Evolutionary conservation across 768 basidiomycete species (phyloP).

Genomic region (Chalciporus sphaerocephalus): DNA sequence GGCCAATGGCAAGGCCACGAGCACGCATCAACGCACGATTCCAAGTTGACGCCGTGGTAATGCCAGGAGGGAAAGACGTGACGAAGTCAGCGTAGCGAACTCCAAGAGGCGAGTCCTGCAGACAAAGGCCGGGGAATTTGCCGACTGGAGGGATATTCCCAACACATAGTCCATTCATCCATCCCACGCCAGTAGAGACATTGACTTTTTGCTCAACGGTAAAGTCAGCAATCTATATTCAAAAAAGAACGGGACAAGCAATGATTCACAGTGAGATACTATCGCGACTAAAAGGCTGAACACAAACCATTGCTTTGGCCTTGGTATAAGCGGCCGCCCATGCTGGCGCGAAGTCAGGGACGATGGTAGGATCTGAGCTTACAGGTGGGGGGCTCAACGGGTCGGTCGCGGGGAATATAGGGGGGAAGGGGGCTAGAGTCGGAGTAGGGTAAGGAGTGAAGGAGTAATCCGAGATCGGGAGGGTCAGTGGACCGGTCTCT

Average conservation of each 20-base stretch:
- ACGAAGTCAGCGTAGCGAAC: slow-evolving; percentile 71
- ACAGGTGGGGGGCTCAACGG: slow-evolving; percentile 57
- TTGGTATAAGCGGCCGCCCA: slow-evolving; percentile 59
- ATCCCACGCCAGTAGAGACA: slow-evolving; percentile 55
- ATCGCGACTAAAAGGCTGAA: not conserved
- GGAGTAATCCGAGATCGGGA: slow-evolving; percentile 39
- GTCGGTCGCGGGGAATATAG: slow-evolving; percentile 50
- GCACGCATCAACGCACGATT: slow-evolving; percentile 74
- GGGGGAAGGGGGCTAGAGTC: slow-evolving; percentile 48
- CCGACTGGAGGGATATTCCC: slow-evolving; percentile 58
- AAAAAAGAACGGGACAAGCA: not conserved
- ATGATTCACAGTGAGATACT: too few species aligned
- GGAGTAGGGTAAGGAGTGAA: slow-evolving; percentile 65
- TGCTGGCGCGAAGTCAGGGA: slow-evolving; percentile 46
- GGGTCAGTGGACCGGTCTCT: slow-evolving; percentile 23
- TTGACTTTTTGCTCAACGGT: slow-evolving; percentile 63
- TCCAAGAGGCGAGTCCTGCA: slow-evolving; percentile 75
- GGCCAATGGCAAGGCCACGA: slow-evolving; percentile 75
- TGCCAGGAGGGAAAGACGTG: slow-evolving; percentile 78
- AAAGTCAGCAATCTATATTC: slow-evolving; percentile 40
- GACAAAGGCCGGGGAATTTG: slow-evolving; percentile 63
- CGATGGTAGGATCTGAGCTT: slow-evolving; percentile 32
- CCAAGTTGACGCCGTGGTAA: slow-evolving; percentile 82
- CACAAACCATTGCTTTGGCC: slow-evolving; percentile 50
- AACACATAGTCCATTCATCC: slow-evolving; percentile 57